These are phyloP conservation scores for Hortiboletus campestris DNA, from an alignment of 768 basidiomycete genomes.

Conservation along the genomic window DNA sequence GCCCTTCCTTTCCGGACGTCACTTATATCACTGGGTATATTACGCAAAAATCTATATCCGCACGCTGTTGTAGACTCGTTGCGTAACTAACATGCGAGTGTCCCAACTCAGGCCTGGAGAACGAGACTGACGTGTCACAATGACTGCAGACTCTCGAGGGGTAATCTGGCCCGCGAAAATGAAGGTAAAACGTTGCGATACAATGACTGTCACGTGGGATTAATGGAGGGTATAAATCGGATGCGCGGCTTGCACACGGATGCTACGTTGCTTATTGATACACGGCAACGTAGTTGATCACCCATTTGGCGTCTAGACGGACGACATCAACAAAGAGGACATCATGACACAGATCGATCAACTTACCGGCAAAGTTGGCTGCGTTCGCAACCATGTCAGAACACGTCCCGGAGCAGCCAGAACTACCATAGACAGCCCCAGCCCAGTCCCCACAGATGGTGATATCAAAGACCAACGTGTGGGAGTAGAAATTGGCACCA, in stretches of 20 bases:
- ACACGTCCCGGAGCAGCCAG: conserved; percentile 44
- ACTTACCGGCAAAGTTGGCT: conserved; percentile 49
- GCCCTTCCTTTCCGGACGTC: too few species aligned
- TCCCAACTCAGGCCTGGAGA: neutral
- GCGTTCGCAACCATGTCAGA: conserved; percentile 49
- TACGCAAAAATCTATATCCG: too few species aligned
- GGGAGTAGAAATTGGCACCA: conserved; percentile 46
- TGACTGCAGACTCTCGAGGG: neutral
- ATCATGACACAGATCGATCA: neutral
- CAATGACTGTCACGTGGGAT: neutral
- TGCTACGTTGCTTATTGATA: conserved; percentile 36
- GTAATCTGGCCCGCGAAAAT: too few species aligned
- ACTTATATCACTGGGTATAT: too few species aligned
- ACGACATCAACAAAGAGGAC: neutral
- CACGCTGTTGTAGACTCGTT: neutral
- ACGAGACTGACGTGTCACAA: neutral
- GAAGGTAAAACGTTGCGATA: neutral
- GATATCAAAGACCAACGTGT: conserved; percentile 42
- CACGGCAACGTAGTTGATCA: conserved; percentile 53
- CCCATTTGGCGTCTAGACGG: conserved; percentile 50
- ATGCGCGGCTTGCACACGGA: neutral
- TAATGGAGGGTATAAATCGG: neutral
- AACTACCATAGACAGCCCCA: conserved; percentile 13
- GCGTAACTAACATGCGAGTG: neutral
- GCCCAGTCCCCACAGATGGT: conserved; percentile 36